Evolutionary conservation across 2,329 filamentous ascomycete genomes (phyloP).

Genomic region (Penicillium brasilianum): DNA sequence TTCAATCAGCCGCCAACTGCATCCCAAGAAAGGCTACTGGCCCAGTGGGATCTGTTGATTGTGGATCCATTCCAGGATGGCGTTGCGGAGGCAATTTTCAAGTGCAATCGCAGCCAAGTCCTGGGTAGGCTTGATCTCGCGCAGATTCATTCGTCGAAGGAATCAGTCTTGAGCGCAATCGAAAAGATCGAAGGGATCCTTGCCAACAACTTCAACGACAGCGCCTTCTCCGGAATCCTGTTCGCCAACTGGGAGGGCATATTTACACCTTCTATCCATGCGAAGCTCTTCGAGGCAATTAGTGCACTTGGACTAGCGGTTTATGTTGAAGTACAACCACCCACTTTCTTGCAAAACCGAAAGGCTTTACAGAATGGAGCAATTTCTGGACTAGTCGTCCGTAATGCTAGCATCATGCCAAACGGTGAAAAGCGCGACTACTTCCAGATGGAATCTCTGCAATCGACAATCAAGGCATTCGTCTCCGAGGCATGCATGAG

Average conservation of each 20-base stretch:
- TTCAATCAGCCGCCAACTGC: slow-evolving; percentile 41
- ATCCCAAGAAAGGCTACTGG: slow-evolving; percentile 43
- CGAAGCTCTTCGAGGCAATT: slow-evolving; percentile 41
- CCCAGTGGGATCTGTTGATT: slow-evolving; percentile 52
- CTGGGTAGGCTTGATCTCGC: slow-evolving; percentile 43
- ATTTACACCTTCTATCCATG: slow-evolving; percentile 37
- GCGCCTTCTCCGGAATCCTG: slow-evolving; percentile 47
- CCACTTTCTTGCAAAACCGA: slow-evolving; percentile 46
- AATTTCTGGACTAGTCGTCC: slow-evolving; percentile 47
- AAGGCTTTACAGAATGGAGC: slow-evolving; percentile 41
- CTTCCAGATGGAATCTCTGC: slow-evolving; percentile 50
- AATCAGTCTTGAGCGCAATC: slow-evolving; percentile 32
- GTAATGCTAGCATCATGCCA: slow-evolving; percentile 49
- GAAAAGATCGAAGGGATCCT: slow-evolving; percentile 39
- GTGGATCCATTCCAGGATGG: slow-evolving; percentile 49
- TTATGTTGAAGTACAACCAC: slow-evolving; percentile 50
- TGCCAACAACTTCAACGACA: slow-evolving; percentile 30
- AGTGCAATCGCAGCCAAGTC: slow-evolving; percentile 25
- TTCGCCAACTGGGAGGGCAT: slow-evolving; percentile 49
- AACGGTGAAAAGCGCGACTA: slow-evolving; percentile 52
- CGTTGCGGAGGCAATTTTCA: slow-evolving; percentile 41
- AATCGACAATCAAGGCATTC: slow-evolving; percentile 51
- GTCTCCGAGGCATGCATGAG: slow-evolving; percentile 53
- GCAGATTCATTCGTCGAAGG: slow-evolving; percentile 26
- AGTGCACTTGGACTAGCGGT: slow-evolving; percentile 45